Conservation (phyloP, 306 rosid genomes). For the Erythrophleum fordii region DNA sequence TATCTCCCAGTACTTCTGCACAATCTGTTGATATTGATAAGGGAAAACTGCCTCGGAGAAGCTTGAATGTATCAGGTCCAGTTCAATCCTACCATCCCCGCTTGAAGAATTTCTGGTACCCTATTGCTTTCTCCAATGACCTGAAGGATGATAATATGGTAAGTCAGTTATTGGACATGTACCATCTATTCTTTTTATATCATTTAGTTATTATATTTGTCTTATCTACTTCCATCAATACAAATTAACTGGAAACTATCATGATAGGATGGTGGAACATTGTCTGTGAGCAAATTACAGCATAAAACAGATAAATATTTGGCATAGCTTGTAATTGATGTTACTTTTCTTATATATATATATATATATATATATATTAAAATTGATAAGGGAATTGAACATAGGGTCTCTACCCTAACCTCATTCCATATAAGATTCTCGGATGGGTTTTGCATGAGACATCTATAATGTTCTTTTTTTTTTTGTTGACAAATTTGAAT, state of each 20-base stretch:
- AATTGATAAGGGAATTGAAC: too few species aligned
- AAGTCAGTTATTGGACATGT: slow-evolving; percentile 33
- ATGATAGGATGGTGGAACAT: not conserved
- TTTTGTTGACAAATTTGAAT: slow-evolving; percentile 4
- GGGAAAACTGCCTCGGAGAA: slow-evolving; percentile 54
- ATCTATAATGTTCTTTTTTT: not conserved
- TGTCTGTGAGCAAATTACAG: slow-evolving; percentile 14
- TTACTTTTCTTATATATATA: too few species aligned
- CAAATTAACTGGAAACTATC: not conserved
- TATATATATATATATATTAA: too few species aligned
- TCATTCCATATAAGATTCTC: not conserved
- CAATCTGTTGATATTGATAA: slow-evolving; percentile 45
- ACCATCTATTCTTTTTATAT: not conserved
- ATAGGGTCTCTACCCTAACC: slow-evolving; percentile 6
- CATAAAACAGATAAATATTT: slow-evolving; percentile 13
- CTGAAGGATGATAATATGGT: slow-evolving; percentile 92
- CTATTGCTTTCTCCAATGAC: slow-evolving; percentile 81
- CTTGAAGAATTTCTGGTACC: slow-evolving; percentile 98
- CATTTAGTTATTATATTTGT: not conserved
- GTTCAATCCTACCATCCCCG: slow-evolving; percentile 84
- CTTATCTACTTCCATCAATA: not conserved
- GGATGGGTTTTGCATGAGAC: not conserved
- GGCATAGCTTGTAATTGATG: not conserved
- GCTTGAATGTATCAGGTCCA: slow-evolving; percentile 89
- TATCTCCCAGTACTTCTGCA: slow-evolving; percentile 61